phyloP scores from a whole-genome alignment of 1,284 basidiomycete genomes.

The Melampsora americana region DNA sequence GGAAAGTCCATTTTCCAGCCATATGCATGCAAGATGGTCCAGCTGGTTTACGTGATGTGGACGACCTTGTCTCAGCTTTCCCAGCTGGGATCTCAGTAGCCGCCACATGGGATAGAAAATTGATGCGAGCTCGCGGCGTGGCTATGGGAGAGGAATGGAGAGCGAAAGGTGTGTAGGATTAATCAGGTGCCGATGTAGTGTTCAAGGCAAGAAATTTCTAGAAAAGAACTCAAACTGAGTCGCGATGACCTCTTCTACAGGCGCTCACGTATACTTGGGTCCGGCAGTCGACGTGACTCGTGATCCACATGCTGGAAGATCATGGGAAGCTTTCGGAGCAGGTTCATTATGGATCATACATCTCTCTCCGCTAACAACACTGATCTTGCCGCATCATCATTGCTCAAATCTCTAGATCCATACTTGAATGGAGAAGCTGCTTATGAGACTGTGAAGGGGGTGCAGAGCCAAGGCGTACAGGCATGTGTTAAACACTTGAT shows the following conservation, averaged over 20 bases:
- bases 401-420: conserved; percentile 33
- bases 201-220: neutral
- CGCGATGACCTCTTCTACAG: neutral
- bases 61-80: conserved; percentile 50
- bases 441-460: conserved; percentile 48
- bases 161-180: conserved; percentile 44
- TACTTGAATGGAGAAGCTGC: conserved; percentile 51
- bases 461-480: conserved; percentile 51
- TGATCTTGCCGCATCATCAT: too few relatives aligned
- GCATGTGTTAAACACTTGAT: conserved; percentile 48
- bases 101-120: conserved; percentile 50
- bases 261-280: conserved; percentile 46
- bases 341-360: neutral
- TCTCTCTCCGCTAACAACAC: too few relatives aligned
- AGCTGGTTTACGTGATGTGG: conserved; percentile 48
- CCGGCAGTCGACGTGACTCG: conserved; percentile 49
- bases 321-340: conserved; percentile 47
- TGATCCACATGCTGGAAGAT: conserved; percentile 49
- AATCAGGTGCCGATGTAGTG: conserved; percentile 9
- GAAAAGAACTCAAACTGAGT: neutral
- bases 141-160: conserved; percentile 50
- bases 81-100: conserved; percentile 51
- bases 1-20: conserved; percentile 48
- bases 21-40: conserved; percentile 52
- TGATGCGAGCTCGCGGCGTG: conserved; percentile 46